A percentile compares a stretch with the other conserved stretches of the same genome.
Conservation (phyloP, 164 flowering plant genomes). For the Annona squamosa region DNA sequence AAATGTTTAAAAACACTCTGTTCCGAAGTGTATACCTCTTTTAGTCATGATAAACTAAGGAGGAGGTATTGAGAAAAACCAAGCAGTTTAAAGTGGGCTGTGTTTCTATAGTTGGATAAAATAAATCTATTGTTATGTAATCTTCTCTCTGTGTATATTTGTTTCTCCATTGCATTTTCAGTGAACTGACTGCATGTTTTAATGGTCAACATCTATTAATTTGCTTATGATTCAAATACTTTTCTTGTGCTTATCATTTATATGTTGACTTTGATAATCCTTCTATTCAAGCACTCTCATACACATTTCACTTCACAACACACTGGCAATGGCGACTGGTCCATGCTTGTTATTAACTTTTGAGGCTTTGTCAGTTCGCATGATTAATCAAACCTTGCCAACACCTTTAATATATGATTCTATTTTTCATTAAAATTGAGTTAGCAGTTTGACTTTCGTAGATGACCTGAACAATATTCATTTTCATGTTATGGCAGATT, state of each 20-base stretch:
- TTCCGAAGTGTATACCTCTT: no score
- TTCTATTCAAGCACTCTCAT: neutral
- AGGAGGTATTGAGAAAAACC: no score
- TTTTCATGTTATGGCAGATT: slow-evolving; percentile 35
- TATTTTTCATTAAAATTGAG: neutral
- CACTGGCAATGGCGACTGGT: neutral
- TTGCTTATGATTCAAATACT: no score
- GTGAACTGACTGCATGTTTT: no score
- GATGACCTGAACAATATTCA: neutral
- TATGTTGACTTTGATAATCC: neutral
- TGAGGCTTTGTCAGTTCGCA: neutral
- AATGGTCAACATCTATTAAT: no score
- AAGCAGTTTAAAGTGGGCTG: no score
- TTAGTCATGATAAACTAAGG: no score
- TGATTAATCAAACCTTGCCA: neutral
- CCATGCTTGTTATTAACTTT: neutral
- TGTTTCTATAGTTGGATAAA: no score
- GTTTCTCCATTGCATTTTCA: no score
- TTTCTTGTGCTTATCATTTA: neutral
- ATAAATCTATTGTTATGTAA: no score
- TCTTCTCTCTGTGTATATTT: no score
- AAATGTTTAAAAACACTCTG: no score
- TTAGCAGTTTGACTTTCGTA: neutral
- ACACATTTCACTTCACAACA: neutral
- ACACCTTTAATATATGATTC: neutral